Evolutionary conservation across 306 rosid species (phyloP).

Genomic region (Macrotyloma uniflorum): DNA sequence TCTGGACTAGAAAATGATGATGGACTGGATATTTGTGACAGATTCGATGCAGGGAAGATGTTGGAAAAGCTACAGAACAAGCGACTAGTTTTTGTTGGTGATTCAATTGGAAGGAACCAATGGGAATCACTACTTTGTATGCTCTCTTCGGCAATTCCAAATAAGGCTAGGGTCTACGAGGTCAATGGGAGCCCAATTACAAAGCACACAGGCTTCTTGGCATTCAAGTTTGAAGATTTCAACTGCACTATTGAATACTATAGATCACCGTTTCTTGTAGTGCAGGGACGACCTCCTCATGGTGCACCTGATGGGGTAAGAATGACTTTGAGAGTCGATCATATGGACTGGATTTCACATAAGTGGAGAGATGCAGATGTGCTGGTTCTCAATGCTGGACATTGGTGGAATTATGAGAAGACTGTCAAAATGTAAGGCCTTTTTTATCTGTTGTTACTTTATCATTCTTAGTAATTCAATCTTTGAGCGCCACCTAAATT

Average conservation of each 20-base stretch:
- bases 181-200: conserved; percentile 77
- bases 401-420: conserved; percentile 87
- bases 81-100: conserved; percentile 88
- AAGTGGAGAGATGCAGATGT: conserved; percentile 81
- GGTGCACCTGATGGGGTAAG: conserved; percentile 62
- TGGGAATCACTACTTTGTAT: conserved; percentile 95
- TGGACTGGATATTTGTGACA: conserved; percentile 41
- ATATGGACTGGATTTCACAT: conserved; percentile 69
- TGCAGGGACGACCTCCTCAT: conserved; percentile 77
- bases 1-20: conserved; percentile 27
- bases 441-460: conserved; percentile 13
- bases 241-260: conserved; percentile 90
- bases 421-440: conserved; percentile 67
- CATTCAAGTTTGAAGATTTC: conserved; percentile 75
- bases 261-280: conserved; percentile 81
- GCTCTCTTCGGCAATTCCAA: conserved; percentile 67
- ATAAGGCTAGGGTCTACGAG: conserved; percentile 67
- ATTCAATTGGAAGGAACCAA: conserved; percentile 92
- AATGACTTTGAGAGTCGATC: conserved; percentile 67
- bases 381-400: conserved; percentile 84
- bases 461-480: conserved; percentile 29
- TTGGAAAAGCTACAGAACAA: conserved; percentile 66
- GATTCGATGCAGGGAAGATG: conserved; percentile 79
- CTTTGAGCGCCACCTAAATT: conserved; percentile 14
- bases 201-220: conserved; percentile 81